These are phyloP conservation scores for Fistulifera solaris DNA, from an alignment of 108 stramenopile genomes.

Conservation along the genomic window DNA sequence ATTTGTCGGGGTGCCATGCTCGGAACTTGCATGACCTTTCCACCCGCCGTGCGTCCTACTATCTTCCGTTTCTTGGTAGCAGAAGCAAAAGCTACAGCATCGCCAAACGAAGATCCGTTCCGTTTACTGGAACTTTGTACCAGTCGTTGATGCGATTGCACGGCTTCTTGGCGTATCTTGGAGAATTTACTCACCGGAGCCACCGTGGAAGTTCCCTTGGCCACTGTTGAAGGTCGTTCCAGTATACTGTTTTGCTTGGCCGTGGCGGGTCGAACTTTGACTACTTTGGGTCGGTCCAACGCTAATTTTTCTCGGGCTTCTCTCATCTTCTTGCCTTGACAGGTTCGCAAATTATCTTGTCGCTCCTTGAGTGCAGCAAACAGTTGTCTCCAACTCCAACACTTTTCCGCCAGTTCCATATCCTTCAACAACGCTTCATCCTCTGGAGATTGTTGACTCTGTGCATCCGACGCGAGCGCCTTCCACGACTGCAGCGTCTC, in stretches of 20 bases:
- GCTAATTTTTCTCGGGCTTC: conserved; percentile 28
- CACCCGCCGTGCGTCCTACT: background rate
- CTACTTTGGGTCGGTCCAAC: conserved; percentile 45
- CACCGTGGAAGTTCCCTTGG: no score
- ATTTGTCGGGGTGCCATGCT: background rate
- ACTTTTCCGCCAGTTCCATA: conserved; percentile 21
- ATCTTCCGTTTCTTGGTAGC: conserved; percentile 1
- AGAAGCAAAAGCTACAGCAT: conserved; percentile 29
- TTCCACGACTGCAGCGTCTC: conserved; percentile 22
- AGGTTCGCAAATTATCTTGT: conserved; percentile 5
- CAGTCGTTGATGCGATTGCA: no score
- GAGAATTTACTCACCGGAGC: no score
- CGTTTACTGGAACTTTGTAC: no score
- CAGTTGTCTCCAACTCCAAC: conserved; percentile 38
- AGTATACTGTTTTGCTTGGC: conserved; percentile 24
- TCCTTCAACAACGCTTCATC: conserved; percentile 5
- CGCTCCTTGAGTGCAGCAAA: conserved; percentile 23
- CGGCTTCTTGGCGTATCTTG: no score
- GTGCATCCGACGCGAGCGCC: conserved; percentile 21
- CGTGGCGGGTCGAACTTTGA: conserved; percentile 38
- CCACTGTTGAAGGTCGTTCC: background rate
- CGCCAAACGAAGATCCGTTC: conserved; percentile 15
- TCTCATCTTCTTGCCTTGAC: conserved; percentile 42
- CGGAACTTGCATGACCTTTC: conserved; percentile 8
- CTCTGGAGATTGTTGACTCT: background rate